phyloP scores from a whole-genome alignment of 1,139 yeast species.

The Wickerhamomyces sp. region DNA sequence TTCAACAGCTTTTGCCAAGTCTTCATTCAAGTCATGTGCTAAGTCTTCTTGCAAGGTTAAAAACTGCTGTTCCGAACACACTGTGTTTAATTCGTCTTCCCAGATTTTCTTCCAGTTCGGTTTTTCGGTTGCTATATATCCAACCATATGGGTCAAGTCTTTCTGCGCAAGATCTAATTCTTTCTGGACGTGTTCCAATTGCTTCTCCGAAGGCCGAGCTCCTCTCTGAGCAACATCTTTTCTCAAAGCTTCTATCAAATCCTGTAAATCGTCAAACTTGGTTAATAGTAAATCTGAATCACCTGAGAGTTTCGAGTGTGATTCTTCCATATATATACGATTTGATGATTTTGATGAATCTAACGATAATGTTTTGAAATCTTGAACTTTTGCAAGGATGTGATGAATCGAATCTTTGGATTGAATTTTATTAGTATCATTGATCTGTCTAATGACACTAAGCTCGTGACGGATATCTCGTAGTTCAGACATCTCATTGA shows the following conservation, averaged over 20 bases:
- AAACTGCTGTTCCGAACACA: slow-evolving; percentile 92
- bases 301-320: slow-evolving; percentile 68
- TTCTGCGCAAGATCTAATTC: slow-evolving; percentile 59
- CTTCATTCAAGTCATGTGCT: slow-evolving; percentile 74
- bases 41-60: slow-evolving; percentile 86
- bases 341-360: slow-evolving; percentile 38
- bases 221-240: slow-evolving; percentile 93
- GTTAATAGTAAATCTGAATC: slow-evolving; percentile 75
- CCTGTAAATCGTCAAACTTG: slow-evolving; percentile 87
- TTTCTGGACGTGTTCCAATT: slow-evolving; percentile 58
- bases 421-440: slow-evolving; percentile 38
- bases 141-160: slow-evolving; percentile 50
- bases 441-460: slow-evolving; percentile 61
- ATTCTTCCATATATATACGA: slow-evolving; percentile 69
- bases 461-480: slow-evolving; percentile 48
- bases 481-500: slow-evolving; percentile 27
- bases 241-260: slow-evolving; percentile 81
- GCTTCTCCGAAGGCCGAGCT: slow-evolving; percentile 74
- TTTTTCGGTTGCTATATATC: slow-evolving; percentile 64
- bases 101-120: slow-evolving; percentile 88
- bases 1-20: slow-evolving; percentile 72
- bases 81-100: slow-evolving; percentile 87
- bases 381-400: slow-evolving; percentile 44
- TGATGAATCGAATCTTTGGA: slow-evolving; percentile 42
- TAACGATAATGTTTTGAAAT: slow-evolving; percentile 36